A percentile compares a stretch with the other conserved stretches of the same genome.
phyloP scores from a whole-genome alignment of 805 yeast genomes.

The Nakazawaea wyomingensis region DNA sequence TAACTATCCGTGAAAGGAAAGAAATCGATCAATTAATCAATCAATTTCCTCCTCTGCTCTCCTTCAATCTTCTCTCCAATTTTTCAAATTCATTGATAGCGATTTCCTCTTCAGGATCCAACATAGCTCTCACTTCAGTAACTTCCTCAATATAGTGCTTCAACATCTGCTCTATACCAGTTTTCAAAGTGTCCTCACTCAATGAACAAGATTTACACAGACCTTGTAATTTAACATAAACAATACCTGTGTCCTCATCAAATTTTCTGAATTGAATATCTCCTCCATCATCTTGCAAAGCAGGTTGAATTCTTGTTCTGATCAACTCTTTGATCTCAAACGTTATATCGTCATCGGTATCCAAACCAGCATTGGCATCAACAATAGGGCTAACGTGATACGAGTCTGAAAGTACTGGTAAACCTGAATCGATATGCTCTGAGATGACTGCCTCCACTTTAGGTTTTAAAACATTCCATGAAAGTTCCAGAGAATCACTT shows the following conservation, averaged over 20 bases:
- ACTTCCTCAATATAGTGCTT: constrained; percentile 69
- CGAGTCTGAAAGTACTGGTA: constrained; percentile 21
- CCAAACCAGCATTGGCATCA: constrained; percentile 29
- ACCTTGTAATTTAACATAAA: constrained; percentile 54
- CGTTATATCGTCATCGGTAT: constrained; percentile 63
- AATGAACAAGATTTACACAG: constrained; percentile 73
- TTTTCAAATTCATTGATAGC: constrained; percentile 82
- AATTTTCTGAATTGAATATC: constrained; percentile 64
- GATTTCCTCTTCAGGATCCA: constrained; percentile 41
- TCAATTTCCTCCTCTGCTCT: background rate
- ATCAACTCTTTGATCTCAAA: constrained; percentile 65
- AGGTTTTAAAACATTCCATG: constrained; percentile 25
- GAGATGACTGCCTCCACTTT: constrained; percentile 21
- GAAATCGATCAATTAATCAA: too few relatives aligned
- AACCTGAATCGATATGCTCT: constrained; percentile 21
- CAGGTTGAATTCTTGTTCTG: constrained; percentile 67
- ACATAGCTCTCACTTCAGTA: constrained; percentile 39
- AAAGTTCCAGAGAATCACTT: constrained; percentile 25
- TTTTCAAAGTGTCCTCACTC: constrained; percentile 58
- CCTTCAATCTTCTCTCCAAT: constrained; percentile 56
- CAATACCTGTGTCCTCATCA: constrained; percentile 51
- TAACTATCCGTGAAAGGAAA: background rate
- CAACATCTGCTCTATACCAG: constrained; percentile 68
- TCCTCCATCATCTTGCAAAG: constrained; percentile 73
- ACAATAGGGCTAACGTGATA: constrained; percentile 11